Percentiles rank a stretch among this genome's conserved stretches.
phyloP scores from a whole-genome alignment of 73 alveolate species.

The Tetrahymena elliotti region DNA sequence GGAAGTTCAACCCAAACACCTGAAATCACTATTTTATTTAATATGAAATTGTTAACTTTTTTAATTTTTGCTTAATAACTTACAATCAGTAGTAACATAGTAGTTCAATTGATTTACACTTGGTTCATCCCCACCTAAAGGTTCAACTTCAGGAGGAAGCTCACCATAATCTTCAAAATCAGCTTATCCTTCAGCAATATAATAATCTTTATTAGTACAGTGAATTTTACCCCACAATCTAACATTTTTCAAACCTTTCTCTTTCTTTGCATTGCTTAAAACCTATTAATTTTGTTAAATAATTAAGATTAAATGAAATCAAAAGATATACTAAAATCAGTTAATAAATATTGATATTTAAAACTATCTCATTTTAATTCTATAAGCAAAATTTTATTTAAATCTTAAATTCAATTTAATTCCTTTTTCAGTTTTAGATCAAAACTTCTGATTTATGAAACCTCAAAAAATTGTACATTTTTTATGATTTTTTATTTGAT shows the following conservation, averaged over 20 bases:
- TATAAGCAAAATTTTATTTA: too few relatives aligned
- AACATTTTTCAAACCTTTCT: conserved; percentile 1
- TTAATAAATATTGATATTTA: too few relatives aligned
- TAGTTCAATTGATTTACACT: conserved; percentile 66
- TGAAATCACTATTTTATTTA: not conserved
- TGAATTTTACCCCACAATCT: conserved; percentile 74
- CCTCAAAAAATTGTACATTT: too few relatives aligned
- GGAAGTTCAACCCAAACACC: conserved; percentile 68
- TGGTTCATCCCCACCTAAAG: conserved; percentile 55
- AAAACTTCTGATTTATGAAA: too few relatives aligned
- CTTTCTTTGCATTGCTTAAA: not conserved
- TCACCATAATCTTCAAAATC: conserved; percentile 47
- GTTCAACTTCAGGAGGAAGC: conserved; percentile 53
- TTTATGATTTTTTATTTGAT: too few relatives aligned
- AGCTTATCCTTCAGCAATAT: conserved; percentile 74
- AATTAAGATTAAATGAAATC: not conserved
- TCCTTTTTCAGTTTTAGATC: too few relatives aligned
- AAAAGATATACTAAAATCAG: too few relatives aligned
- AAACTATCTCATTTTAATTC: too few relatives aligned
- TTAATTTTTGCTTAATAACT: not conserved
- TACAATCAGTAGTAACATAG: conserved; percentile 59
- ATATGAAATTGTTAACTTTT: not conserved
- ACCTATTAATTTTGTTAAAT: not conserved
- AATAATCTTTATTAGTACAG: conserved; percentile 72
- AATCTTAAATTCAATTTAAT: too few relatives aligned